These are phyloP conservation scores for Microcos paniculata DNA, from an alignment of 345 rosid genomes.

Conservation along the genomic window DNA sequence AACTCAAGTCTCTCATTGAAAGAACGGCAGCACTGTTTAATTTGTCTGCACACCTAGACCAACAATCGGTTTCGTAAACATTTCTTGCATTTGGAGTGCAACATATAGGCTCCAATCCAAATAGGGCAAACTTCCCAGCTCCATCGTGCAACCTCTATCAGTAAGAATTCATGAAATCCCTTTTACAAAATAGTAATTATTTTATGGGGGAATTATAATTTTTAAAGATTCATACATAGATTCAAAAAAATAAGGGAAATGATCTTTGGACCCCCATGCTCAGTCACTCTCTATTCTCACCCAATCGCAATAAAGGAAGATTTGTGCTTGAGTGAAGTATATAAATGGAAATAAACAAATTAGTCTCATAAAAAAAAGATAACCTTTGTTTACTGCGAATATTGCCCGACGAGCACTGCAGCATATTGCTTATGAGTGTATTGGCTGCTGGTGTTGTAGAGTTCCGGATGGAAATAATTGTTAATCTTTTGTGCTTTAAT, in stretches of 20 bases:
- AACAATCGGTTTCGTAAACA: not conserved
- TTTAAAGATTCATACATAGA: too few relatives aligned
- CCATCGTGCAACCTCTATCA: not conserved
- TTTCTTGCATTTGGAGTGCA: not conserved
- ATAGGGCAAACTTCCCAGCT: conserved; percentile 10
- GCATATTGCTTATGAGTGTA: not conserved
- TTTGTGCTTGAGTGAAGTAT: too few relatives aligned
- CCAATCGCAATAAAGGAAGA: too few relatives aligned
- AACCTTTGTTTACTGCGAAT: not conserved
- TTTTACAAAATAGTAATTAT: too few relatives aligned
- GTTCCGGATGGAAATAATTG: conserved; percentile 44
- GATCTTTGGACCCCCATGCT: too few relatives aligned
- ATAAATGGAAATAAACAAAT: too few relatives aligned
- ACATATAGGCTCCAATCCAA: not conserved
- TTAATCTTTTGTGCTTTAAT: too few relatives aligned
- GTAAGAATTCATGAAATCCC: not conserved
- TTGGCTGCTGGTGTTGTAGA: conserved; percentile 1
- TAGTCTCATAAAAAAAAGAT: too few relatives aligned
- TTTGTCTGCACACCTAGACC: conserved; percentile 25
- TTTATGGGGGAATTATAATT: too few relatives aligned
- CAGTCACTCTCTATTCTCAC: too few relatives aligned
- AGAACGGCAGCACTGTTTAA: conserved; percentile 24
- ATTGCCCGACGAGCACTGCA: not conserved
- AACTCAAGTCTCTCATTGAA: conserved; percentile 25
- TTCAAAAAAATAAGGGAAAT: too few relatives aligned